Evolutionary conservation across 2,329 filamentous ascomycete species (phyloP), one percentile per base, ranked within the genome.

Genomic region (Raffaelea deltoideospora): DNA sequence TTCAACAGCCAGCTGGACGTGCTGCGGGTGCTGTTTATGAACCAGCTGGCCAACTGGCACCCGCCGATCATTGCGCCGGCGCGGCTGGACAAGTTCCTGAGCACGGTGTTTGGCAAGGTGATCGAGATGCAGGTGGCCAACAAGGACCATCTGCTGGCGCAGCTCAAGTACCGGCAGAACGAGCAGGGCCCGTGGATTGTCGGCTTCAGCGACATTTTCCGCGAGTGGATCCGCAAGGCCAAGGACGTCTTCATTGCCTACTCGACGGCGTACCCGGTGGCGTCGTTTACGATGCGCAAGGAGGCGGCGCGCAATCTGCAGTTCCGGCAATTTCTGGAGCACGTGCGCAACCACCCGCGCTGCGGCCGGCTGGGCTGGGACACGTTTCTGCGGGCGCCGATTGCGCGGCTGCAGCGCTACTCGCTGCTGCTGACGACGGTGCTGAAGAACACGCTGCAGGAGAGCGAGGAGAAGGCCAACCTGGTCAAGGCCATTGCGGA

Each of bases 211-310:
- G 90, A 96, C 51, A 84, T 98, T 34, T 96, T 98, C 64, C 70
- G 90, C 40, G 90, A 98, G 59, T 98, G 90, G 90, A 94, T 96
- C 43, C 75, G 90, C 44, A 96, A 95, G 56, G 90, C 90, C 23
- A 85, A 79, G 55, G 64, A 70, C 3, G 79, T 84, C 10, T 98
- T 96, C 53, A 76, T 95, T 42, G 86, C 93, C 40, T 98, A 96
- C 55, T 88, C 88, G 28, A 78, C 80, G 1, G 77, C 77, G 1
- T 96, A 90, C 47, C 88, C 88, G 1, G 76, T 79, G 40, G 88
- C 90, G 1, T 78, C 76, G 27, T 87, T 83, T 52, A 64, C 87
- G 37, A 75, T 98, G 15, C 79, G 86, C 37, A 81, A 80, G 51
- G 90, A 98, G 57, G 68, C 79, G 1, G 78, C 87, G 33, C 73